Evolutionary conservation across 257 asterid genomes (phyloP), one percentile per base, ranked within the genome.

Genomic region (Solanum raphanifolium): DNA sequence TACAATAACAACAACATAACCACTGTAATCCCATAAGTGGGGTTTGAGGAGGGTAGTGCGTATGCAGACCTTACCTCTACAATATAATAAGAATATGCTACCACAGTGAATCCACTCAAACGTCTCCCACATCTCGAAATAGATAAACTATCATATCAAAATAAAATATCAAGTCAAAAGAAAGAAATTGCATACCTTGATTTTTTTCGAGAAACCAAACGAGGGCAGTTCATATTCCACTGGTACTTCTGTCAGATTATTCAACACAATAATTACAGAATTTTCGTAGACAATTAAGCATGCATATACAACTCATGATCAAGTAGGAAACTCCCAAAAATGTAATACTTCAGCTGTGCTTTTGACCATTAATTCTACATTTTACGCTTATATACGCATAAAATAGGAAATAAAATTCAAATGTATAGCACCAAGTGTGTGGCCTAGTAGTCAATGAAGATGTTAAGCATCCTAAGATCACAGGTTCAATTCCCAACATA

Each of bases 171-270:
- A 76, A 41, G 52, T 46, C 13, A 65, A 69, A 87, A 43, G 34
- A 16, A 31, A 83, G 60, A 34, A 81, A 66, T 5, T 66, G 21
- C 94, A 74, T 84, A 96, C 99, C 98, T 93, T 93, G 86, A 90
- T 41, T 71, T 87, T 90, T 60, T 84, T 90, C 23, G 88, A 88
- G 23, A 91, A 66, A 48, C 71, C 89, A 52, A 89, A 83, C 27
- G 96, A 92, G 73, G 91, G 92, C 90, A 92, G 83, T 66, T 92
- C 87, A 91, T 90, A 94, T 83, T 93, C 92, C 86, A 93, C 92
- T 1, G 97, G 98, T 87, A 94, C 96, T 91, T 93, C 99, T 95
- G 95, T 90, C 87, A 52, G 86, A 88, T 86, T 81, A 90, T 58
- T 88, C 68, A 87, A 66, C 87, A 86, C 65, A 85, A 89, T 87